These are phyloP conservation scores for Paramecium tetraurelia DNA, from an alignment of 73 alveolate genomes.

Conservation along the genomic window DNA sequence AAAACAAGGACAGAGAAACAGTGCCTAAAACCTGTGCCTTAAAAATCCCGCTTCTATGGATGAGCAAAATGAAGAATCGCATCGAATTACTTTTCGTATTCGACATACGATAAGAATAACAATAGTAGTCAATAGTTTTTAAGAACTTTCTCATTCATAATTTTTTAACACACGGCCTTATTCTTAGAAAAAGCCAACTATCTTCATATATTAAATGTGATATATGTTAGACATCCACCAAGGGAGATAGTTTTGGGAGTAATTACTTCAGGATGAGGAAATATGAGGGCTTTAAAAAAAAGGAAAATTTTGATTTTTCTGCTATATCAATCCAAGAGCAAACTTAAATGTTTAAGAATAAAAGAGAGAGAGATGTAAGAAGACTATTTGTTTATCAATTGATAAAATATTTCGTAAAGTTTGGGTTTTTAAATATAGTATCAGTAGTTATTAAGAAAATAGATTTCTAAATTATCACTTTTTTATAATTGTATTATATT, in stretches of 20 bases:
- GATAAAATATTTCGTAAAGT: not conserved
- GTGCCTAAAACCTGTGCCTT: not conserved
- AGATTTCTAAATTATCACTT: not conserved
- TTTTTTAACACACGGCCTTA: not conserved
- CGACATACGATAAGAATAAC: not conserved
- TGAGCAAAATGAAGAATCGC: not conserved
- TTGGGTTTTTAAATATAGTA: not conserved
- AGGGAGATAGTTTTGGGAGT: not conserved
- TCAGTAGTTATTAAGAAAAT: not conserved
- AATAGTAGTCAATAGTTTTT: not conserved
- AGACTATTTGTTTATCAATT: not conserved
- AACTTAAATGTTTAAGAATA: not conserved
- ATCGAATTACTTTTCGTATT: not conserved
- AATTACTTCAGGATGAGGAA: not conserved
- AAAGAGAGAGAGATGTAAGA: not conserved
- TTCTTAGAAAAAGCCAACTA: not conserved
- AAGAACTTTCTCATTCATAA: not conserved
- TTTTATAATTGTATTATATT: not conserved
- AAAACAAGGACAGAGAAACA: not conserved
- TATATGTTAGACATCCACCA: not conserved
- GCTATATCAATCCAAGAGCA: not conserved
- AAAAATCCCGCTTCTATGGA: not conserved
- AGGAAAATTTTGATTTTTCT: not conserved
- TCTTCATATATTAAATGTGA: not conserved
- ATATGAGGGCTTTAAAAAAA: not conserved